Evolutionary conservation across 768 basidiomycete species (phyloP).

Genomic region (Kwoniella dendrophila): DNA sequence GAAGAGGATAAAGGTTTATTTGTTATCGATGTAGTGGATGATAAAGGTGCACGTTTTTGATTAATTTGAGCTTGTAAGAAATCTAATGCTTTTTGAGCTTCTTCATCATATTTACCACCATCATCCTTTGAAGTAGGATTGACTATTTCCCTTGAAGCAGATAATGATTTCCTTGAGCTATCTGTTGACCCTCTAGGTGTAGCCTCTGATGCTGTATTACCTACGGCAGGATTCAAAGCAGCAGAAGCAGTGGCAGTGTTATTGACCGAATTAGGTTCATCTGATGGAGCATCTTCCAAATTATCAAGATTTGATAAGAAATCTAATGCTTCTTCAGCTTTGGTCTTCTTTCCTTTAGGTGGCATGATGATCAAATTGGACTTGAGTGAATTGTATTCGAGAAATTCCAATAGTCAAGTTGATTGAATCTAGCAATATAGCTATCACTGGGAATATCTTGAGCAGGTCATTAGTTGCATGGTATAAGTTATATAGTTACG

Average conservation of each 20-base stretch:
- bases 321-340: conserved; percentile 73
- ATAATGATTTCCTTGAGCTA: conserved; percentile 21
- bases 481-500: background rate
- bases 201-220: background rate
- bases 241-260: conserved; percentile 2
- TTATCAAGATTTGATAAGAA: conserved; percentile 94
- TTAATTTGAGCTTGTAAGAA: conserved; percentile 89
- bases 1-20: conserved; percentile 29
- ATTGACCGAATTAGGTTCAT: conserved; percentile 21
- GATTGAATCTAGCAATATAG: too few species aligned
- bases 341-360: conserved; percentile 52
- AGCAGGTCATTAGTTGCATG: too few species aligned
- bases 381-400: background rate
- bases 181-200: conserved; percentile 41
- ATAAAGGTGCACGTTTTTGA: conserved; percentile 68
- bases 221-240: background rate
- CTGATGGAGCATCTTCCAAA: conserved; percentile 58
- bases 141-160: conserved; percentile 9
- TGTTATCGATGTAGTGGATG: background rate
- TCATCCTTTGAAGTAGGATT: background rate
- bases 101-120: conserved; percentile 59
- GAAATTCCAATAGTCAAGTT: too few species aligned
- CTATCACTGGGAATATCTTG: too few species aligned
- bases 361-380: conserved; percentile 32
- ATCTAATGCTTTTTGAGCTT: conserved; percentile 80